phyloP scores from a whole-genome alignment of 768 basidiomycete genomes.

The Termitomyces sp. region DNA sequence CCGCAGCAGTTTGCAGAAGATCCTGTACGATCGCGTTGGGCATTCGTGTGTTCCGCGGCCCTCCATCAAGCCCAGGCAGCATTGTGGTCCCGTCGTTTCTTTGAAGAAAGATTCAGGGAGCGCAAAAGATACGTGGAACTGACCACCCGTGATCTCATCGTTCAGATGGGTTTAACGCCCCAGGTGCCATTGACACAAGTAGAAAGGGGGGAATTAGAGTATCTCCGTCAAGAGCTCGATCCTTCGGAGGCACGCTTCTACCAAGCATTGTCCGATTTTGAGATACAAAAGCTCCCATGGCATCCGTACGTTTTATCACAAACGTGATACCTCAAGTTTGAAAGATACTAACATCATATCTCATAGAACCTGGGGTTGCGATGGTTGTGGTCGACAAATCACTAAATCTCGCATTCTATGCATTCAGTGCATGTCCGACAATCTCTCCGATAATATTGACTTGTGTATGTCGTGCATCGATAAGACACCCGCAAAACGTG shows the following conservation, averaged over 20 bases:
- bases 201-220: slow-evolving; percentile 24
- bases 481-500: slow-evolving; percentile 20
- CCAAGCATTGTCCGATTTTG: slow-evolving; percentile 25
- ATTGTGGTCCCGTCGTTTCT: slow-evolving; percentile 26
- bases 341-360: neutral
- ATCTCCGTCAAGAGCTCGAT: slow-evolving; percentile 23
- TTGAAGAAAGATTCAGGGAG: slow-evolving; percentile 23
- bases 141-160: slow-evolving; percentile 21
- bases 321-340: neutral
- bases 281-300: slow-evolving; percentile 28
- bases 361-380: slow-evolving; percentile 25
- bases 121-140: slow-evolving; percentile 26
- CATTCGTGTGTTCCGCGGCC: slow-evolving; percentile 25
- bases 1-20: slow-evolving; percentile 21
- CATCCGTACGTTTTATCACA: slow-evolving; percentile 22
- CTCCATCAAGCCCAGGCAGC: slow-evolving; percentile 23
- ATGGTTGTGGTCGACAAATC: slow-evolving; percentile 25
- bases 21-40: slow-evolving; percentile 26
- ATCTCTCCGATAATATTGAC: slow-evolving; percentile 27
- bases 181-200: slow-evolving; percentile 20
- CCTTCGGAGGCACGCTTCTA: slow-evolving; percentile 30
- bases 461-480: slow-evolving; percentile 26
- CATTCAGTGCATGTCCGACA: slow-evolving; percentile 26
- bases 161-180: slow-evolving; percentile 24
- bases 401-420: slow-evolving; percentile 26